Base-by-base conservation (phyloP, 768 basidiomycete species). In the Tylopilus subfusipes region DNA sequence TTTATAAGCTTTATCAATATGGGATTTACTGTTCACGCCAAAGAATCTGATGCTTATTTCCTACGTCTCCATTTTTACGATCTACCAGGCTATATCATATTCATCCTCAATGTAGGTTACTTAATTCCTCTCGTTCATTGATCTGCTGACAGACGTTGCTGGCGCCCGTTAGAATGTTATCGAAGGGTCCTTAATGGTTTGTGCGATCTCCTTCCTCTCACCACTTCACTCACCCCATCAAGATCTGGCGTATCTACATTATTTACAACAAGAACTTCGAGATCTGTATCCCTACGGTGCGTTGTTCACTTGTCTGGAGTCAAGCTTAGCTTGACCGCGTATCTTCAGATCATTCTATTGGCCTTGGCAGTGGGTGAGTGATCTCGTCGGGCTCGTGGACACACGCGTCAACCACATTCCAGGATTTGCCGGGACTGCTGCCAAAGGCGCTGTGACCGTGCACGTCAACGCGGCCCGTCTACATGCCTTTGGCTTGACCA, bases 181-280 rank as follows among this genome's bases (percentile, higher is more conserved):
- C 12, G 61, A 63, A 58, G 63, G 56, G 13, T 21, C 53, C 5
- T 44, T 66, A 11, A 24, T 66, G 48, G 65, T 68, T 5, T 0
- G 62, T 61, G 6, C 24, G 10, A 14, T 27, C n/a, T 6, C 21
- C 45, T 19, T 42, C 24, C 3, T 33, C n/a, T 6, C 25, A 2
- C 13, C 5, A 3, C 29, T 34, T 5, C 33, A 27, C 51, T 63
- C 36, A 50, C 31, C 2, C 8, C 11, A 57, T 34, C 22, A 33
- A 63, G 65, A 63, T 66, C 12, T 68, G 65, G 65, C 67, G 66
- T 25, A 46, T 65, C 11, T 66, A 42, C 42, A 12, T 65, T 1
- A 4, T 66, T 9, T 66, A 58, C 7, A 48, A 33, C 38, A 18
- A 52, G 13, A 53, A 50, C 27, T 24, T 68, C 38, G 48, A 21